phyloP scores from a whole-genome alignment of 495 filamentous ascomycete species.

The Aspergillus heteromorphus region DNA sequence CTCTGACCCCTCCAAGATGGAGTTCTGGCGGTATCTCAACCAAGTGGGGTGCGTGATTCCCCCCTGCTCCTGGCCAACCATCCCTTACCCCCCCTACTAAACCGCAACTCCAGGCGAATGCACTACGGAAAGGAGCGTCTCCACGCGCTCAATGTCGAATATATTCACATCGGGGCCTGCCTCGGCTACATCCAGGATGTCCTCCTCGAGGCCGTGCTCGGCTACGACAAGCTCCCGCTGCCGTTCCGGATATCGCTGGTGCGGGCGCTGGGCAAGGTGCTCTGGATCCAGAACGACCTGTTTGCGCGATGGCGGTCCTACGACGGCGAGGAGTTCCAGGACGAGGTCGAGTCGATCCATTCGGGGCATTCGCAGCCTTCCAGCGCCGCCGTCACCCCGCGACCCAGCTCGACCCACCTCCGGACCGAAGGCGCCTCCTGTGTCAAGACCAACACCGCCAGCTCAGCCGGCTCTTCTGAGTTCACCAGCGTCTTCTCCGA shows the following conservation, averaged over 20 bases:
- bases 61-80: no score
- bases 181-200: not conserved
- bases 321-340: not conserved
- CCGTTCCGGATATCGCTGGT: not conserved
- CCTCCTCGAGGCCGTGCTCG: not conserved
- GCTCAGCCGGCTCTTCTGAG: not conserved
- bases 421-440: not conserved
- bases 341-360: not conserved
- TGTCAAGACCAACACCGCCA: not conserved
- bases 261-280: not conserved
- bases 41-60: not conserved
- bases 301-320: not conserved
- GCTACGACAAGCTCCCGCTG: not conserved
- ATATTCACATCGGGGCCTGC: not conserved
- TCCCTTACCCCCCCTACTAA: not conserved
- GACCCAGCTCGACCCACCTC: not conserved
- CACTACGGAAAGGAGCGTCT: not conserved
- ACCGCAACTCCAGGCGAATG: not conserved
- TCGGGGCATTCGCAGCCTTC: no score
- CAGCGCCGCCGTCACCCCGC: not conserved
- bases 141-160: not conserved
- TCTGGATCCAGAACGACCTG: conserved; percentile 2
- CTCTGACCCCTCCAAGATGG: not conserved
- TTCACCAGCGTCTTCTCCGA: not conserved
- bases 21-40: conserved; percentile 1